These are phyloP conservation scores for Fusarium austroafricanum DNA, from an alignment of 2,329 filamentous ascomycete species.

Conservation along the genomic window DNA sequence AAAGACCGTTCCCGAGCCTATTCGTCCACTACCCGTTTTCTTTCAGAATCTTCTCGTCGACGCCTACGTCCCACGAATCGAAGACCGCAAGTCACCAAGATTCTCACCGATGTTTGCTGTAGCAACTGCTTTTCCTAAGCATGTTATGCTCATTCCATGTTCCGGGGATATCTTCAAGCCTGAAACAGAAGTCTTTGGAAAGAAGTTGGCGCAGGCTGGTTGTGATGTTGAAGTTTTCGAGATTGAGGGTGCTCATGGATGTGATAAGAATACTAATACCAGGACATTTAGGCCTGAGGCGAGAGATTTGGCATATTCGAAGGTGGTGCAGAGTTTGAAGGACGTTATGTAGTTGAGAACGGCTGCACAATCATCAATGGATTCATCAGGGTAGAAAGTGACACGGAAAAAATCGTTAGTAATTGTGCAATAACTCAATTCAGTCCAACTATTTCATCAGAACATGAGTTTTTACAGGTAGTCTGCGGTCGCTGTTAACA, in stretches of 20 bases:
- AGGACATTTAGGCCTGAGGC: background rate
- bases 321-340: slow-evolving; percentile 1
- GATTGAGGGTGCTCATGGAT: slow-evolving; percentile 39
- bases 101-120: slow-evolving; percentile 51
- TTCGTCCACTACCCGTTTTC: slow-evolving; percentile 8
- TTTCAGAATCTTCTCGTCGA: slow-evolving; percentile 47
- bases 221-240: slow-evolving; percentile 19
- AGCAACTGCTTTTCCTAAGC: slow-evolving; percentile 8
- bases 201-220: slow-evolving; percentile 26
- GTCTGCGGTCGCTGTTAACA: too few relatives aligned
- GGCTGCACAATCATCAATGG: too few relatives aligned
- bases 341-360: background rate
- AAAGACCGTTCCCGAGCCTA: slow-evolving; percentile 46
- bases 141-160: slow-evolving; percentile 49
- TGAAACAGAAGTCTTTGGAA: slow-evolving; percentile 51
- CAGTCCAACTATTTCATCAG: too few relatives aligned
- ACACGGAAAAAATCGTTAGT: too few relatives aligned
- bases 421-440: too few relatives aligned
- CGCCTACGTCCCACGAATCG: slow-evolving; percentile 47
- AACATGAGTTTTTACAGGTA: too few relatives aligned
- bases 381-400: too few relatives aligned
- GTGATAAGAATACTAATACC: slow-evolving; percentile 36
- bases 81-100: slow-evolving; percentile 48
- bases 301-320: slow-evolving; percentile 20
- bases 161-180: slow-evolving; percentile 52